Percentiles rank a stretch among this genome's conserved stretches.
Evolutionary conservation across 805 yeast genomes (phyloP).

Genomic region (Wickerhamiella shivajii): DNA sequence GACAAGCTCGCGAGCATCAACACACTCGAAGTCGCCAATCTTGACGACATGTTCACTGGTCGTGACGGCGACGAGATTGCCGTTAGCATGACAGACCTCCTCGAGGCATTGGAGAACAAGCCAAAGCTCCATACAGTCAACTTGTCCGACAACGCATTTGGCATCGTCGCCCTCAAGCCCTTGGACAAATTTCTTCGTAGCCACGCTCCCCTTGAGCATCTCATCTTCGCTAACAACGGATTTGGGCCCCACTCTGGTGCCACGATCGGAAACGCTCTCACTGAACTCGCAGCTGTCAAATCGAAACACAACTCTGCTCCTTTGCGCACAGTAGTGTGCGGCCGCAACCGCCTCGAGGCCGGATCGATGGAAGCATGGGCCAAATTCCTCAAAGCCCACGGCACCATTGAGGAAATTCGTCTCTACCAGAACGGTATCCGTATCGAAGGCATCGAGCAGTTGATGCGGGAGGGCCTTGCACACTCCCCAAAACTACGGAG

Average conservation of each 20-base stretch:
- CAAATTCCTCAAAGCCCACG: slow-evolving; percentile 69
- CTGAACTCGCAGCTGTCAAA: slow-evolving; percentile 49
- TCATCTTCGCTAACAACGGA: slow-evolving; percentile 86
- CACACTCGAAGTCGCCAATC: slow-evolving; percentile 47
- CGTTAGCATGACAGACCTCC: slow-evolving; percentile 52
- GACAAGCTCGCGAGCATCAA: slow-evolving; percentile 30
- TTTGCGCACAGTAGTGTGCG: slow-evolving; percentile 75
- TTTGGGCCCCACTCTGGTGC: slow-evolving; percentile 98
- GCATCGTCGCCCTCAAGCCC: slow-evolving; percentile 86
- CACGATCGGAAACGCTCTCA: slow-evolving; percentile 77
- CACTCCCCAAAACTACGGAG: slow-evolving; percentile 44
- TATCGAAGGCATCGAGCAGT: slow-evolving; percentile 73
- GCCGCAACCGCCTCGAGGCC: slow-evolving; percentile 91
- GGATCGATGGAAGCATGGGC: slow-evolving; percentile 83
- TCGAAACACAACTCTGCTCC: slow-evolving; percentile 33
- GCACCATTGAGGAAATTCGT: slow-evolving; percentile 54
- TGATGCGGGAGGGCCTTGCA: slow-evolving; percentile 58
- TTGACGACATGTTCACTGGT: slow-evolving; percentile 86
- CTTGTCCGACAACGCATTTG: slow-evolving; percentile 91
- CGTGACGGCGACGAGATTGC: slow-evolving; percentile 93
- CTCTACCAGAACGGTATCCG: slow-evolving; percentile 95
- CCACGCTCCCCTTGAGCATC: slow-evolving; percentile 69
- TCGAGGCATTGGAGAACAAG: slow-evolving; percentile 58
- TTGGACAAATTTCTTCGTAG: slow-evolving; percentile 62
- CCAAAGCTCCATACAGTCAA: slow-evolving; percentile 59